Percentiles rank a stretch among this genome's conserved stretches.
Evolutionary conservation across 768 basidiomycete genomes (phyloP).

Genomic region (Nidularia pulvinata): DNA sequence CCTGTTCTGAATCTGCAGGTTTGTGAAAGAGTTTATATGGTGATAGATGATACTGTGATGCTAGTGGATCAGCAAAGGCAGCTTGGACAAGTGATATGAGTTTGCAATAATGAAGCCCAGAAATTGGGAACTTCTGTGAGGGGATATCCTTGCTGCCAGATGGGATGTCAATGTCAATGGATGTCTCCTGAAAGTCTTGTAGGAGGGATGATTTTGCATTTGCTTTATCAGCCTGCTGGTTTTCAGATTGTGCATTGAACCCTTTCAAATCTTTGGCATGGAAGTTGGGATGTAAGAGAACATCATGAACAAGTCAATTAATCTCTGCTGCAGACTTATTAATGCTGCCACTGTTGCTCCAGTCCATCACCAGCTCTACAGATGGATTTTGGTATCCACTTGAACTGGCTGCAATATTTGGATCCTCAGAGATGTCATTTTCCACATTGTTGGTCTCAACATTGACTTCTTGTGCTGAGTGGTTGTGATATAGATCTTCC

Average conservation of each 20-base stretch:
- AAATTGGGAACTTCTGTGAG: conserved; percentile 11
- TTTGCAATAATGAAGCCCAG: conserved; percentile 15
- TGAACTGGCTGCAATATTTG: not conserved
- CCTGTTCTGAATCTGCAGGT: conserved; percentile 5
- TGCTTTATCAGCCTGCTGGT: conserved; percentile 6
- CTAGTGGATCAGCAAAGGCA: conserved; percentile 14
- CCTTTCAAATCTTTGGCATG: conserved; percentile 2
- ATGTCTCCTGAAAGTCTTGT: conserved; percentile 4
- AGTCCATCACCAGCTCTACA: conserved; percentile 14
- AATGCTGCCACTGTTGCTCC: conserved; percentile 13
- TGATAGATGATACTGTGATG: conserved; percentile 18
- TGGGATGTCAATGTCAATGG: conserved; percentile 17
- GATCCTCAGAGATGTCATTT: not conserved
- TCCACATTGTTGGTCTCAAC: not conserved
- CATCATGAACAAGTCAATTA: conserved; percentile 8
- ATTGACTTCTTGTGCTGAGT: not conserved
- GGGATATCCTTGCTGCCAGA: conserved; percentile 13
- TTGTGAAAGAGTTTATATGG: conserved; percentile 22
- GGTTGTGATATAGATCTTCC: conserved; percentile 7
- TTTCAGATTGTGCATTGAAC: conserved; percentile 5
- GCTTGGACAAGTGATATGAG: conserved; percentile 18
- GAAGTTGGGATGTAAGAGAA: conserved; percentile 9
- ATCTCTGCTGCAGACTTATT: conserved; percentile 9
- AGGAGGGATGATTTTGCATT: conserved; percentile 1
- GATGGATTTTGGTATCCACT: not conserved